These are phyloP conservation scores for Pilaira anomala DNA, from an alignment of 192 early-diverging fungal species.

Conservation along the genomic window DNA sequence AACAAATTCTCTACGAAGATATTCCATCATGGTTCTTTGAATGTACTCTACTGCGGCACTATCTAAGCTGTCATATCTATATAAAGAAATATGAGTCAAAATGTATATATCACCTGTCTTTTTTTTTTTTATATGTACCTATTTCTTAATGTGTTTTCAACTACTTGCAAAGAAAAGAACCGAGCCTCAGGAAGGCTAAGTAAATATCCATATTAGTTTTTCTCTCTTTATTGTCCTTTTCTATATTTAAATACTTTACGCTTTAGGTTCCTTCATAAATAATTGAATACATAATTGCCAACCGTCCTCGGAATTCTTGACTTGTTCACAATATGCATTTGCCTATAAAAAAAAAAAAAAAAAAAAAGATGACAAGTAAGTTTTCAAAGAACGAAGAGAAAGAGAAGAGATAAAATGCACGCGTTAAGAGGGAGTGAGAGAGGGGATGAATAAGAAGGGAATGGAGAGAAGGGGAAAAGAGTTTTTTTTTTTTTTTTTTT, in stretches of 20 bases:
- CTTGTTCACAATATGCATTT: constrained; percentile 75
- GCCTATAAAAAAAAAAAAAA: constrained; percentile 50
- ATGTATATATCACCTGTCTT: not conserved
- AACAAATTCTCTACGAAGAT: constrained; percentile 56
- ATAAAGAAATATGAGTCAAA: not conserved
- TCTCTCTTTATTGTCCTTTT: too few species aligned
- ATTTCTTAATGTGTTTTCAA: constrained; percentile 67
- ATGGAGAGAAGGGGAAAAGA: not conserved
- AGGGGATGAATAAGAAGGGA: constrained; percentile 11
- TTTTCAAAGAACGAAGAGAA: too few species aligned
- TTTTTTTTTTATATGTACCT: too few species aligned
- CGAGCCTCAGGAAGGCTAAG: constrained; percentile 71
- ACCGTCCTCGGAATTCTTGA: constrained; percentile 73
- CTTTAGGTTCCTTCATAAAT: constrained; percentile 71
- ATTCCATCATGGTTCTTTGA: constrained; percentile 56
- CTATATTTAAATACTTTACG: constrained; percentile 36
- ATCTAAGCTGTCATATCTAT: constrained; percentile 50
- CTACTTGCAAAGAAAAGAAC: constrained; percentile 78
- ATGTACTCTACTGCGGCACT: constrained; percentile 49
- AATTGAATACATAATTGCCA: constrained; percentile 84
- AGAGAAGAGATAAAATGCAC: not conserved
- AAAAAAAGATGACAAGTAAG: too few species aligned
- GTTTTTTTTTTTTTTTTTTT: not conserved
- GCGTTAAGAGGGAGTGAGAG: constrained; percentile 19
- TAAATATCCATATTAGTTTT: not conserved